Evolutionary conservation across 2,329 filamentous ascomycete species (phyloP).

Genomic region (Atkinsonella hypoxylon): DNA sequence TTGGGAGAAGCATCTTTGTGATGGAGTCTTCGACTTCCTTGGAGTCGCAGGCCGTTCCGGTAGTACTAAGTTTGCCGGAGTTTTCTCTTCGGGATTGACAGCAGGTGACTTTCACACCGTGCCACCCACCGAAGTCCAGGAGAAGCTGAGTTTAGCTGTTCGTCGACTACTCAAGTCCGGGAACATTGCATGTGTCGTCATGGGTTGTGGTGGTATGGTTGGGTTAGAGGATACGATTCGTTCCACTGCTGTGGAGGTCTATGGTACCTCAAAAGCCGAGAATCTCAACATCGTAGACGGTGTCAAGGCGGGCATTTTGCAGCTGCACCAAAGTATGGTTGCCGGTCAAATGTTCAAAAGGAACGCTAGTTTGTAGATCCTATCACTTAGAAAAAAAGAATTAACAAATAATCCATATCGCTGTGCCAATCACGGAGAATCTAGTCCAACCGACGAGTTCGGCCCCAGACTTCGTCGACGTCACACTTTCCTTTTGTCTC

Average conservation of each 20-base stretch:
- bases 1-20: conserved; percentile 63
- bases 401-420: background rate
- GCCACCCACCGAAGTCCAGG: conserved; percentile 48
- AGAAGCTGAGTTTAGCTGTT: conserved; percentile 58
- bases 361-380: background rate
- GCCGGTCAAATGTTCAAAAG: conserved; percentile 18
- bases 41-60: conserved; percentile 29
- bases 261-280: conserved; percentile 7
- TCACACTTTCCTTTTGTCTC: conserved; percentile 81
- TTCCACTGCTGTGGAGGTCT: conserved; percentile 49
- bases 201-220: conserved; percentile 88
- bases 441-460: conserved; percentile 43
- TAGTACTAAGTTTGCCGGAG: conserved; percentile 56
- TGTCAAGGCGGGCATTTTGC: conserved; percentile 55
- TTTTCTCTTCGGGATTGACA: conserved; percentile 69
- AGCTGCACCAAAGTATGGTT: conserved; percentile 43
- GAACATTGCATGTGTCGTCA: conserved; percentile 55
- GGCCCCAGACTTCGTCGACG: conserved; percentile 84
- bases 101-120: conserved; percentile 70
- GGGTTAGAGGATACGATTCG: conserved; percentile 70
- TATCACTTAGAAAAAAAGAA: background rate
- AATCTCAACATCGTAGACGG: conserved; percentile 60
- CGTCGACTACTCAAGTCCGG: conserved; percentile 46
- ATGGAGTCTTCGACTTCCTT: conserved; percentile 53
- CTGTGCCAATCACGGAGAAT: background rate